Conservation (phyloP, 805 yeast species). For the Wickerhamomyces hampshirensis region DNA sequence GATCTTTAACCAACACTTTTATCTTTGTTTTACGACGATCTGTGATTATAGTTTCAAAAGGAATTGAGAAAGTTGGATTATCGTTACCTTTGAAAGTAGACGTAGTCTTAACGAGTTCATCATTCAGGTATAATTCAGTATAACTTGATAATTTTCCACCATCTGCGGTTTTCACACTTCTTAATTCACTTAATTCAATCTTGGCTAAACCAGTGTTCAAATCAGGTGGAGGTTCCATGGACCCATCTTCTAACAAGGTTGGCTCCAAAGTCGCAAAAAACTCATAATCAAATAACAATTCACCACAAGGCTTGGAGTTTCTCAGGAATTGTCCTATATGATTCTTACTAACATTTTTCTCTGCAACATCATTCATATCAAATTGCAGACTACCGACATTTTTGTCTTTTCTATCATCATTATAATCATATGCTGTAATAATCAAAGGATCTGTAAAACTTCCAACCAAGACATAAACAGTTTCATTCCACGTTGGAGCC, state of each 20-base stretch:
- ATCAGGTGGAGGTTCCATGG: slow-evolving; percentile 81
- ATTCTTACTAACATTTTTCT: slow-evolving; percentile 44
- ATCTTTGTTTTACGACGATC: slow-evolving; percentile 70
- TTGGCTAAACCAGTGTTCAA: slow-evolving; percentile 88
- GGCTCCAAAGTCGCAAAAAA: slow-evolving; percentile 67
- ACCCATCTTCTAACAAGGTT: slow-evolving; percentile 70
- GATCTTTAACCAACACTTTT: slow-evolving; percentile 61
- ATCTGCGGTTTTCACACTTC: slow-evolving; percentile 30
- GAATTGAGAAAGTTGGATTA: slow-evolving; percentile 61
- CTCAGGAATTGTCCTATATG: slow-evolving; percentile 57
- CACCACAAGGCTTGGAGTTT: slow-evolving; percentile 83
- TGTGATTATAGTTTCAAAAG: slow-evolving; percentile 62
- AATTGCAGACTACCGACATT: slow-evolving; percentile 71
- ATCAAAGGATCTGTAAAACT: slow-evolving; percentile 80
- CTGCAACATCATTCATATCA: slow-evolving; percentile 63
- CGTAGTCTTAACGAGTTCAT: slow-evolving; percentile 55
- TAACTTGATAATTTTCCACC: slow-evolving; percentile 56
- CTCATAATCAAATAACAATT: slow-evolving; percentile 61
- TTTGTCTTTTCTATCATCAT: slow-evolving; percentile 76
- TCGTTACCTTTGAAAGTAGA: slow-evolving; percentile 53
- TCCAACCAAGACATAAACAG: slow-evolving; percentile 59
- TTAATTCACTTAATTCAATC: slow-evolving; percentile 60
- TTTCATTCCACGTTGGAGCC: slow-evolving; percentile 83
- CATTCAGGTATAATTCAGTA: slow-evolving; percentile 67
- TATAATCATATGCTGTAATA: slow-evolving; percentile 68